Percentiles rank a stretch among this genome's conserved stretches.
These are phyloP conservation scores for Galerina marginata DNA, from an alignment of 768 basidiomycete genomes.

Conservation along the genomic window DNA sequence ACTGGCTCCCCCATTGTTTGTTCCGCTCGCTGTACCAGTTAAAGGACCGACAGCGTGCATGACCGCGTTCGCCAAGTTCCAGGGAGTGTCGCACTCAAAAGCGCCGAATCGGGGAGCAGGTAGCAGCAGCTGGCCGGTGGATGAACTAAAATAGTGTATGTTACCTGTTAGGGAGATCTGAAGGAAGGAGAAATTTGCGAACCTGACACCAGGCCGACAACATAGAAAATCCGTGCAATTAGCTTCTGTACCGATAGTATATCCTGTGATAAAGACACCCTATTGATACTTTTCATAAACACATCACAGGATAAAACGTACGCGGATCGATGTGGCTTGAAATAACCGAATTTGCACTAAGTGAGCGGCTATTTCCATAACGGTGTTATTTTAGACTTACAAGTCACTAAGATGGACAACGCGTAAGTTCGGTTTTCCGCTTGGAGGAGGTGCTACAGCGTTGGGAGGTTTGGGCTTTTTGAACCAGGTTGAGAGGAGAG, in stretches of 20 bases:
- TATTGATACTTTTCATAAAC: no score
- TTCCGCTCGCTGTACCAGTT: not conserved
- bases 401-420: conserved; percentile 5
- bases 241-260: conserved; percentile 3
- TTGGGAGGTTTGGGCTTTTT: not conserved
- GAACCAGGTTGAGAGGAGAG: not conserved
- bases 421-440: not conserved
- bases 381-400: not conserved
- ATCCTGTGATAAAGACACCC: not conserved
- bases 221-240: conserved; percentile 1
- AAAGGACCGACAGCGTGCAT: conserved; percentile 2
- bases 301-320: not conserved
- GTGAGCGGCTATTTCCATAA: not conserved
- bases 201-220: not conserved
- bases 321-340: not conserved
- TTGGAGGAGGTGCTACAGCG: not conserved
- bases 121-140: not conserved
- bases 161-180: not conserved
- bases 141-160: not conserved
- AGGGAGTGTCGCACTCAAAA: conserved; percentile 2
- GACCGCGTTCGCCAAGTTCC: conserved; percentile 2
- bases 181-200: not conserved
- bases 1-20: conserved; percentile 1
- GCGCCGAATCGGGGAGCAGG: conserved; percentile 6
- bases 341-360: not conserved